A percentile compares a stretch with the other conserved stretches of the same genome.
Conservation (phyloP, 805 yeast genomes). For the Candida ortonii region DNA sequence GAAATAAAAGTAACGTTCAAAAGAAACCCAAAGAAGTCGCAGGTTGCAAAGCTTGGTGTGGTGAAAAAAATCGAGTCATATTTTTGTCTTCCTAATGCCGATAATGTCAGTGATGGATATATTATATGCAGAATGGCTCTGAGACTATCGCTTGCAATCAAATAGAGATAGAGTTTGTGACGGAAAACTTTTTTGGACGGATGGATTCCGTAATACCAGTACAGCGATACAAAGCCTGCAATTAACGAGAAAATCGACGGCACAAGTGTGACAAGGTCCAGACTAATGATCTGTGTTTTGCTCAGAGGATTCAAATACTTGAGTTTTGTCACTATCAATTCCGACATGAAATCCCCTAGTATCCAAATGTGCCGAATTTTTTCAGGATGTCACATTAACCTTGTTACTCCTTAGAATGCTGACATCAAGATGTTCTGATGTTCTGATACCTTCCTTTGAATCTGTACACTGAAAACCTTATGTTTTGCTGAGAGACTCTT, state of each 20-base stretch:
- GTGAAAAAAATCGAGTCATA: conserved; percentile 8
- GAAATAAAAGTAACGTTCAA: conserved; percentile 14
- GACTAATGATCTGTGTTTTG: conserved; percentile 6
- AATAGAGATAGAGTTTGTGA: conserved; percentile 15
- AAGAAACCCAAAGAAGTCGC: conserved; percentile 22
- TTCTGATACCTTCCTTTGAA: no score
- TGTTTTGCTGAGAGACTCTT: no score
- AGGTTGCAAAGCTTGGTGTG: conserved; percentile 8
- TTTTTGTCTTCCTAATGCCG: conserved; percentile 6
- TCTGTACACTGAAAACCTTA: no score
- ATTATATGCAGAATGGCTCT: conserved; percentile 15
- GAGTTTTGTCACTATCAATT: no score
- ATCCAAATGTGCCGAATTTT: no score
- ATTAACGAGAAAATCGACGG: conserved; percentile 15
- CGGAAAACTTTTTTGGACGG: conserved; percentile 15
- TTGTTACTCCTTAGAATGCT: no score
- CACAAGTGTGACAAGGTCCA: conserved; percentile 13
- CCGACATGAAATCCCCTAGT: no score
- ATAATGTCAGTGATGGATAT: conserved; percentile 15
- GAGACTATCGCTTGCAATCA: conserved; percentile 11
- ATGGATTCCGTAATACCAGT: conserved; percentile 20
- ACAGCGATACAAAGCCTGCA: conserved; percentile 14
- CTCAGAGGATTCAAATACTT: conserved; percentile 1
- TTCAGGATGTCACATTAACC: no score
- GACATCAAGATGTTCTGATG: no score